Conservation (phyloP, 2,329 filamentous ascomycete species). For the Phialophora tarda region DNA sequence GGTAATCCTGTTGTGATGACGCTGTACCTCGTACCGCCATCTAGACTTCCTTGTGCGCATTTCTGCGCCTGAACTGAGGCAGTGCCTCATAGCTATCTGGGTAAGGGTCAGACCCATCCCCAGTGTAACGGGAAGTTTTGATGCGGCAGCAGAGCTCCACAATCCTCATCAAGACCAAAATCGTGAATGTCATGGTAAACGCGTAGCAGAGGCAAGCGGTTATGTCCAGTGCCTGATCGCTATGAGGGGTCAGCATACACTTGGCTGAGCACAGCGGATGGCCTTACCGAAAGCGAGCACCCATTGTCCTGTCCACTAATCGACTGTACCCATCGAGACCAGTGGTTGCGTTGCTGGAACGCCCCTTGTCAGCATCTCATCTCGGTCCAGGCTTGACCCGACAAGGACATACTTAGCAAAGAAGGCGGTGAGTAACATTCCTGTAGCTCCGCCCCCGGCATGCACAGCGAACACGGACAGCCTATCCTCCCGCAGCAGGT, state of each 20-base stretch:
- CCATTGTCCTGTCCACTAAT: conserved; percentile 15
- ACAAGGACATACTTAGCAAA: conserved; percentile 11
- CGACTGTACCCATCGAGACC: conserved; percentile 16
- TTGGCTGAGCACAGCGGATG: neutral
- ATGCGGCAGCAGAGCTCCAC: conserved; percentile 1
- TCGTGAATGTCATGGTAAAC: conserved; percentile 17
- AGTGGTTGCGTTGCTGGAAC: conserved; percentile 11
- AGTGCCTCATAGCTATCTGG: conserved; percentile 15
- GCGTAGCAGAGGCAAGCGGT: conserved; percentile 15
- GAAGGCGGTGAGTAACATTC: conserved; percentile 19
- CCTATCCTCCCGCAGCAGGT: conserved; percentile 5
- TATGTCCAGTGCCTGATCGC: conserved; percentile 17
- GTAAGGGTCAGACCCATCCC: conserved; percentile 8
- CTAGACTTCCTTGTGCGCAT: neutral
- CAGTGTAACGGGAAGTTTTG: neutral
- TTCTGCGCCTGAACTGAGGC: conserved; percentile 14
- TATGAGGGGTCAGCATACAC: conserved; percentile 4
- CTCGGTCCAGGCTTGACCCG: neutral
- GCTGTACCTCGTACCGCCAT: conserved; percentile 55
- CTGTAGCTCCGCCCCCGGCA: conserved; percentile 11
- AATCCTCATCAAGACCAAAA: conserved; percentile 1
- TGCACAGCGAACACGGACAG: conserved; percentile 17
- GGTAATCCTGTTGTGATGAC: neutral
- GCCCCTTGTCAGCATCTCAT: neutral
- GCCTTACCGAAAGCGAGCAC: conserved; percentile 17